Percentiles rank a stretch among this genome's conserved stretches.
These are phyloP conservation scores for Epichloe scottii DNA, from an alignment of 2,329 filamentous ascomycete genomes.

Conservation along the genomic window DNA sequence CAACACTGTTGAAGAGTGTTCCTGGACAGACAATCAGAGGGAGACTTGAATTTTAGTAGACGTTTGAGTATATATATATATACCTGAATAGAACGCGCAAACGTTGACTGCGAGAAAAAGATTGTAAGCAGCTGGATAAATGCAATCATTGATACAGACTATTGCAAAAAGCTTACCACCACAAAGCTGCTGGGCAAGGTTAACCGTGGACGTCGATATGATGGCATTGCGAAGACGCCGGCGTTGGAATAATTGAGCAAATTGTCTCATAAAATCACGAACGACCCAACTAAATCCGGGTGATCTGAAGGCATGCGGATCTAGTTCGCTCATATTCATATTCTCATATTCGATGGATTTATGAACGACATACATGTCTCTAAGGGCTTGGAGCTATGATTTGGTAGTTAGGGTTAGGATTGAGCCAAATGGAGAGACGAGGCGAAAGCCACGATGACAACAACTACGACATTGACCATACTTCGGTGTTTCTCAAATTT, in stretches of 20 bases:
- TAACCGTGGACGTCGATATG: conserved; percentile 19
- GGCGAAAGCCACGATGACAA: background rate
- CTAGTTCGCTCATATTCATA: conserved; percentile 12
- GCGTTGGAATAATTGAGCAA: conserved; percentile 15
- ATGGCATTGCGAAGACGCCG: conserved; percentile 20
- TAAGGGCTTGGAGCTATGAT: conserved; percentile 25
- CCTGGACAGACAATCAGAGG: conserved; percentile 8
- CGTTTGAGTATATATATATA: background rate
- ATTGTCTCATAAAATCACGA: conserved; percentile 16
- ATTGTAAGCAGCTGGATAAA: background rate
- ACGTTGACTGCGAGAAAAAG: conserved; percentile 21
- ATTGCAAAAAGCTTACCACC: conserved; percentile 12
- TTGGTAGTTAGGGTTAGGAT: background rate
- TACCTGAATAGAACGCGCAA: conserved; percentile 32
- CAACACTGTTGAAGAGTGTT: conserved; percentile 14
- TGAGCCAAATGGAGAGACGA: background rate
- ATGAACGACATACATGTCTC: conserved; percentile 29
- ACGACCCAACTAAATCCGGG: conserved; percentile 18
- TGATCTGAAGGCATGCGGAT: conserved; percentile 11
- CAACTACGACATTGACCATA: background rate
- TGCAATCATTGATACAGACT: background rate
- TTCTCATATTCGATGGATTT: conserved; percentile 20
- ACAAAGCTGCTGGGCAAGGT: conserved; percentile 21
- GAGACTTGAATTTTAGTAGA: background rate
- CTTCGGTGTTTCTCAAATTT: conserved; percentile 25